Evolutionary conservation across 2,329 filamentous ascomycete genomes (phyloP).

Genomic region (Blastomyces percursus): DNA sequence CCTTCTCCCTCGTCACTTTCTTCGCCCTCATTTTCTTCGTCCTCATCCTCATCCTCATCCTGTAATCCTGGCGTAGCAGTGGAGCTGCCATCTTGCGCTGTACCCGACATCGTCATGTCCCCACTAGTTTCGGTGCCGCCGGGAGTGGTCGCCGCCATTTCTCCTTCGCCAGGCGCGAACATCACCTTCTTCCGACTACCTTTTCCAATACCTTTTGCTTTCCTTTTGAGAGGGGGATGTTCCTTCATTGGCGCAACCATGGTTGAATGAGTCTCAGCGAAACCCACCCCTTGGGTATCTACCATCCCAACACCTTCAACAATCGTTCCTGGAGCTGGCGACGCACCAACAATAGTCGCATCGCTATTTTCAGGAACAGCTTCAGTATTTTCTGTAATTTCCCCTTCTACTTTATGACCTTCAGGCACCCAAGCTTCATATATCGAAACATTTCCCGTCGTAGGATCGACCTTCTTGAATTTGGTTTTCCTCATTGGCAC

Average conservation of each 20-base stretch:
- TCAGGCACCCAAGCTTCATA: slow-evolving; percentile 74
- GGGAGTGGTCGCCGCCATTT: slow-evolving; percentile 28
- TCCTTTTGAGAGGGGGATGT: slow-evolving; percentile 66
- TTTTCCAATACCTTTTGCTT: slow-evolving; percentile 66
- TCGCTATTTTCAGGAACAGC: slow-evolving; percentile 34
- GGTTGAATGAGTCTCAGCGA: slow-evolving; percentile 39
- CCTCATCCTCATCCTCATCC: slow-evolving; percentile 39
- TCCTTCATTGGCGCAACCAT: slow-evolving; percentile 39
- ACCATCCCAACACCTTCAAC: slow-evolving; percentile 51
- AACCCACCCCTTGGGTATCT: slow-evolving; percentile 50
- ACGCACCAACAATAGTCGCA: slow-evolving; percentile 25
- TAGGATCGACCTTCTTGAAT: slow-evolving; percentile 64
- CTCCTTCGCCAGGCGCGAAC: slow-evolving; percentile 39
- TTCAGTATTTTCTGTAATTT: slow-evolving; percentile 54
- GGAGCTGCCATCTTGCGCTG: not conserved
- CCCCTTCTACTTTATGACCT: slow-evolving; percentile 68
- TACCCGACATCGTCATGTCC: slow-evolving; percentile 29
- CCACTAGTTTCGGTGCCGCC: slow-evolving; percentile 27
- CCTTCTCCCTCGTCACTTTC: slow-evolving; percentile 44
- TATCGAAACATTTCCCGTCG: slow-evolving; percentile 65
- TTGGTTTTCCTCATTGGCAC: slow-evolving; percentile 65
- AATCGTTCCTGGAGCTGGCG: slow-evolving; percentile 46
- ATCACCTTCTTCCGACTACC: slow-evolving; percentile 64
- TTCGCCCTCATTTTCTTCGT: slow-evolving; percentile 39
- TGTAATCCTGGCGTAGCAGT: slow-evolving; percentile 17